Base-by-base conservation (phyloP, 1,284 basidiomycete genomes). In the Cryptococcus sp. region DNA sequence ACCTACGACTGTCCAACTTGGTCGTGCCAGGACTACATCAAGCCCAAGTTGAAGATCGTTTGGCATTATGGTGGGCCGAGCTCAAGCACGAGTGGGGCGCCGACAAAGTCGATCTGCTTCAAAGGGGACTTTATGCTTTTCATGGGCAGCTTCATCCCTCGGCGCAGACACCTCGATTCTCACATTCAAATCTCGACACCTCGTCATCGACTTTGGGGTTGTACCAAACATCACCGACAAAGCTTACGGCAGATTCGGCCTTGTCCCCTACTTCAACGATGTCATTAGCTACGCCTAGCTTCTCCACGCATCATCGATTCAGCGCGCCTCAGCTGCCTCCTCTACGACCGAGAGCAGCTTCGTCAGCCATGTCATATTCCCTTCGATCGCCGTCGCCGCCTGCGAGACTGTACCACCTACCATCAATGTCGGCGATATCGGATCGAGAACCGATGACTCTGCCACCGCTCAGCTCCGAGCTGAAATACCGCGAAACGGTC, bases 1-100 rank as follows among this genome's bases (percentile, higher is more conserved):
- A 75, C 56, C 49, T 76, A 10, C 58, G 65, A 20, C 52, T 55
- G 23, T 64, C 67, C n/a, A 55, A 60, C 15, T 53, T 63, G 1
- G 47, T 65, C 1, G 57, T 66, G 2, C 54, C 63, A 5, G 60
- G 64, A 6, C 42, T 64, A 2, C 63, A 63, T 35, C 69, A 72
- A 49, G 43, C 54, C 6, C 52, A 60, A 1, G 61, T 72, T 27
- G 72, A 75, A 38, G 69, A 73, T 22, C 67, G 68, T 3, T 63
- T 76, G 7, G 54, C 50, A n/a, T 11, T 60, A 1, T 76, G 74
- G 74, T 76, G 74, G 74, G 53, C 58, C 19, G 71, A 76, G 57
- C 55, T 66, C 23, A 55, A 60, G 53, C 65, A 63, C 19, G 71
- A 73, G 58, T 76, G 74, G 74, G 74, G 74, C 20, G 63, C 61